Evolutionary conservation across 352 stramenopile genomes (phyloP).

Genomic region (Phytophthora pisi): DNA sequence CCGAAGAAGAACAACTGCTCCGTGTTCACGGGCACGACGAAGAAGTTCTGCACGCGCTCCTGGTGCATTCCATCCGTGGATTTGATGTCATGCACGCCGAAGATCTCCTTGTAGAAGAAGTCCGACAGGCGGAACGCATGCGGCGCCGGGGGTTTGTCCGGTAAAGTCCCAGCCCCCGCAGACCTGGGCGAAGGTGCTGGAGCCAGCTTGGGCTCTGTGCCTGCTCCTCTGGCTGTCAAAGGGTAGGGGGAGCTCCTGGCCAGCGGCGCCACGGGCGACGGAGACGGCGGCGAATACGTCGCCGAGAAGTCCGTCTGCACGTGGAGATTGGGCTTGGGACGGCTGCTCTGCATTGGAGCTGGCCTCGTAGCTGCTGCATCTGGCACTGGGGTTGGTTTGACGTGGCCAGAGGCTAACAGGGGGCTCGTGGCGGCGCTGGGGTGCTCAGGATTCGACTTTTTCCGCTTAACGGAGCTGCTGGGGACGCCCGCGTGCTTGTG

Average conservation of each 20-base stretch:
- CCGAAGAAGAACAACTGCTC: constrained; percentile 93
- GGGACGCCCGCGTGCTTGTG: constrained; percentile 12
- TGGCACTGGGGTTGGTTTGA: neutral
- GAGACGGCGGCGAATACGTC: constrained; percentile 19
- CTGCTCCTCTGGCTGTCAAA: constrained; percentile 14
- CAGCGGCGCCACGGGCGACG: constrained; percentile 27
- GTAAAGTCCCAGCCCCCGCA: neutral
- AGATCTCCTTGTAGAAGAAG: constrained; percentile 88
- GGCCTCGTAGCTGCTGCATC: constrained; percentile 6
- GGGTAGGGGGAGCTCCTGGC: constrained; percentile 37
- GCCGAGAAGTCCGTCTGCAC: constrained; percentile 43
- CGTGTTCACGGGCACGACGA: constrained; percentile 73
- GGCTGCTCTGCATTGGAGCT: constrained; percentile 9
- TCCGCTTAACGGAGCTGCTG: constrained; percentile 26
- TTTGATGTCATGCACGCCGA: constrained; percentile 85
- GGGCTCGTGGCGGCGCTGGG: neutral
- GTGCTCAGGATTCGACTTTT: constrained; percentile 18
- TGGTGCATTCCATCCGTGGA: constrained; percentile 73
- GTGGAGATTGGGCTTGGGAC: constrained; percentile 28
- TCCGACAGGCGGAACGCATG: constrained; percentile 70
- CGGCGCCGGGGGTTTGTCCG: constrained; percentile 33
- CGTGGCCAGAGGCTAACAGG: neutral
- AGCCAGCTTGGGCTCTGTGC: constrained; percentile 14
- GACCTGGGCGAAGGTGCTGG: constrained; percentile 8
- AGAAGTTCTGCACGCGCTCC: constrained; percentile 84